Base-by-base conservation (phyloP, 2,329 filamentous ascomycete species). In the Fusarium oligoseptatum region DNA sequence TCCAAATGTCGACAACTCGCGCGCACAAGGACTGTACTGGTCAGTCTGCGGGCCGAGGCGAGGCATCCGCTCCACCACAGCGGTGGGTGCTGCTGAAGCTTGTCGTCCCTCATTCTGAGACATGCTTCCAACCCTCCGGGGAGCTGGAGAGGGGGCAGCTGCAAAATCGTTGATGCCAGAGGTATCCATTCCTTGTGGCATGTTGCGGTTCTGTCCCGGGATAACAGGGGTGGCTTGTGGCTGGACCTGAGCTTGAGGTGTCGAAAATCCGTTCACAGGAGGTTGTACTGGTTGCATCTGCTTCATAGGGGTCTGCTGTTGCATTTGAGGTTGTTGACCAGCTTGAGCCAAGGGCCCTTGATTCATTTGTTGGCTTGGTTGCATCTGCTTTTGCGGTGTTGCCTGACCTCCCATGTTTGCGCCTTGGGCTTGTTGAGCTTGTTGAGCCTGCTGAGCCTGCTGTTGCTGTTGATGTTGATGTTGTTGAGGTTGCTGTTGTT, bases 1-100 rank as follows among this genome's bases (percentile, higher is more conserved):
- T 10, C 95, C 95, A 82, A 92, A 92, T 2, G 88, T 88, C 48
- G 88, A 87, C 41, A 90, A 76, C 60, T 88, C 84, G 10, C 90
- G 86, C 11, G 86, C 86, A 76, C 87, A 89, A 0, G 90, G 89
- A 37, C 85, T 84, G 71, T 92, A 90, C 57, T 88, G 85, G 14
- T 89, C 87, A 0, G 88, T 84, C 63, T 88, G 85, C 2, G 82
- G 82, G 1, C 82, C 81, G 32, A 86, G 82, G 1, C 84, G 84
- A n/a, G 81, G 79, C 74, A 83, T 80, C 7, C 80, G 76, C 63
- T 83, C 82, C 32, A 72, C 61, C 36, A 52, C 69, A 20, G 76
- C 45, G 14, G 58, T 61, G 22, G 77, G 63, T 24, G 70, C 66
- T 5, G 75, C 71, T 6, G 68, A 77, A 8, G 77, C 63, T 32